Base-by-base conservation (phyloP, 2,329 filamentous ascomycete genomes). In the Knufia petricola region DNA sequence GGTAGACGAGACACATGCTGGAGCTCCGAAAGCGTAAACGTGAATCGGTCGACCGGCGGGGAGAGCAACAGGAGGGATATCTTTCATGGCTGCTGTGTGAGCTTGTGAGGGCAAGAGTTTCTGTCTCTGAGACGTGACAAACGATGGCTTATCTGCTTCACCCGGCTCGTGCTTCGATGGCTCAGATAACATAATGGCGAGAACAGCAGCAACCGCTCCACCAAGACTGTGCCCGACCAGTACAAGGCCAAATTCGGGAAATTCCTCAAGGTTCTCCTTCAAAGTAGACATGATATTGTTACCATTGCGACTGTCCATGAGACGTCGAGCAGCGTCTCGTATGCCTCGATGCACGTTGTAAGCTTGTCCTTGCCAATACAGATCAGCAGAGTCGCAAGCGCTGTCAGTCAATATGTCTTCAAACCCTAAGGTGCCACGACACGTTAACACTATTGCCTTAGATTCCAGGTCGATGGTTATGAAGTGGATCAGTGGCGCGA, bases 1-100 rank as follows among this genome's bases (percentile, higher is more conserved):
- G 1, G 80, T 77, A 0, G 82, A 73, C 0, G 82, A 85, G 75
- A 88, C 79, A 12, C 82, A 83, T 0, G 82, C 78, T 0, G 84
- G 84, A 1, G 84, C 81, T 0, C 85, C 85, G 61, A 87, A 89
- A 4, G 85, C 82, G 61, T 86, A 89, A 10, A 87, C 85, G 57
- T 89, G 85, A 17, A 88, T 83, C 2, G 82, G 81, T 0, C 85
- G 76, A 13, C 81, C 79, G 0, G 81, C 58, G 0, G 85, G 85
- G 0, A 88, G 71, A 15, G 70, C 73, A 26, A 79, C 54, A 50
- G 58, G 46, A 60, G 57, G 46, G 51, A 50, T 30, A 42, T 51
- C 1, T 7, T 73, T 56, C 3, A 67, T 67, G 63, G 66, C 26
- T 73, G 49, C 9, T 49, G 48, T 63, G 34, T 47, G 44, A 17